Conservation (phyloP, 257 asterid genomes). For the Voacanga thouarsii region DNA sequence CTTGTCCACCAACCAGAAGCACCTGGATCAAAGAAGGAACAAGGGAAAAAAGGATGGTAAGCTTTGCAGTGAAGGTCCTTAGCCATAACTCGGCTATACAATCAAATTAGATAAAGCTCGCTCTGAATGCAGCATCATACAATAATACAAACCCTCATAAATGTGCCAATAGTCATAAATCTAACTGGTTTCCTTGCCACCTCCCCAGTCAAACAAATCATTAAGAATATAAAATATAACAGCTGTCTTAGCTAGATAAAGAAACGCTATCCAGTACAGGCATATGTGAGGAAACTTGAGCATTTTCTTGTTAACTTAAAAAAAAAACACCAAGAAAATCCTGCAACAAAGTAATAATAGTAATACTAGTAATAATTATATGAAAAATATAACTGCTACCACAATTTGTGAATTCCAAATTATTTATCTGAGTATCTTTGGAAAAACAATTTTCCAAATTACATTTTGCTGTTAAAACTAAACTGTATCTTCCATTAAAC, state of each 20-base stretch:
- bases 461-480: not conserved
- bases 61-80: slow-evolving; percentile 4
- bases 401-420: not conserved
- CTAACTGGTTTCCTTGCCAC: not conserved
- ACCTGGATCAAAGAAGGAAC: slow-evolving; percentile 42
- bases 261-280: not conserved
- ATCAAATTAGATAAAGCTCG: not conserved
- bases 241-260: not conserved
- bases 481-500: not conserved
- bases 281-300: not conserved
- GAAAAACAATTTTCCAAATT: not conserved
- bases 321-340: not conserved
- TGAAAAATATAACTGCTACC: not conserved
- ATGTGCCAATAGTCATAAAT: not conserved
- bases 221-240: not conserved
- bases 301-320: not conserved
- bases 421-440: not conserved
- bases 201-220: not conserved
- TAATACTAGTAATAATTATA: not conserved
- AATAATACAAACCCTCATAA: not conserved
- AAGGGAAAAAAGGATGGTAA: slow-evolving; percentile 9
- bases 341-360: not conserved
- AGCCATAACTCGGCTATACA: not conserved
- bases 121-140: not conserved
- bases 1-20: slow-evolving; percentile 68